Conservation (phyloP, 164 flowering plant species). For the Chimonanthus praecox region DNA sequence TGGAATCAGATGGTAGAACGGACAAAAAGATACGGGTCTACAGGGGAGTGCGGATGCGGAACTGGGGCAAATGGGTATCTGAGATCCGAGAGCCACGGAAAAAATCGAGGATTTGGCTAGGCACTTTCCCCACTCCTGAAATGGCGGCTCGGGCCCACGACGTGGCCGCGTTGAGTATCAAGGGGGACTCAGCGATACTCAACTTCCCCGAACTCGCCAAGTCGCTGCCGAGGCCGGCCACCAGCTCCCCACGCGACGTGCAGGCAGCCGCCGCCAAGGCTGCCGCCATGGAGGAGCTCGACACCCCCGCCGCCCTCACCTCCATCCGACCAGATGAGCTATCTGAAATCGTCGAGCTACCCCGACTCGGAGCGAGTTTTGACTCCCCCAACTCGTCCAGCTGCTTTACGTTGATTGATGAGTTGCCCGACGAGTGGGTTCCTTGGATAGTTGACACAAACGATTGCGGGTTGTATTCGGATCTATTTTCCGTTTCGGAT, state of each 20-base stretch:
- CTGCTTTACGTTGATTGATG: conserved; percentile 28
- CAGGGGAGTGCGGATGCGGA: conserved; percentile 74
- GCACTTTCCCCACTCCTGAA: conserved; percentile 69
- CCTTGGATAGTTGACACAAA: conserved; percentile 28
- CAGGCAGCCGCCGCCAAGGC: conserved; percentile 77
- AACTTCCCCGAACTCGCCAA: conserved; percentile 67
- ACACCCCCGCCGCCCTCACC: conserved; percentile 12
- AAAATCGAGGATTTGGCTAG: conserved; percentile 88
- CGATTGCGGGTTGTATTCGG: conserved; percentile 15
- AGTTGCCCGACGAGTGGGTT: conserved; percentile 30
- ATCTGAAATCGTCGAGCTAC: conserved; percentile 62
- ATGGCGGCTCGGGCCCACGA: conserved; percentile 95
- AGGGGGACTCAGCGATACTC: conserved; percentile 61
- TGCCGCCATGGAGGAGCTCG: conserved; percentile 52
- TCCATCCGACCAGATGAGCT: conserved; percentile 35
- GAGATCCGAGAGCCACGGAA: conserved; percentile 86
- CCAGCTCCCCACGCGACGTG: conserved; percentile 52
- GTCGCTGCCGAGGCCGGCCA: conserved; percentile 51
- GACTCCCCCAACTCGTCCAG: conserved; percentile 20
- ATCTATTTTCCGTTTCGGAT: conserved; percentile 20
- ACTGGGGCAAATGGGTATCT: conserved; percentile 96
- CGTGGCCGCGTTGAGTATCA: conserved; percentile 66
- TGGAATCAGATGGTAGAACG: no score
- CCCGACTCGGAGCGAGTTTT: conserved; percentile 31
- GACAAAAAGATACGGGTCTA: conserved; percentile 35